Percentiles rank a stretch among this genome's conserved stretches.
Evolutionary conservation across 768 basidiomycete species (phyloP).

Genomic region (Suillus discolor): DNA sequence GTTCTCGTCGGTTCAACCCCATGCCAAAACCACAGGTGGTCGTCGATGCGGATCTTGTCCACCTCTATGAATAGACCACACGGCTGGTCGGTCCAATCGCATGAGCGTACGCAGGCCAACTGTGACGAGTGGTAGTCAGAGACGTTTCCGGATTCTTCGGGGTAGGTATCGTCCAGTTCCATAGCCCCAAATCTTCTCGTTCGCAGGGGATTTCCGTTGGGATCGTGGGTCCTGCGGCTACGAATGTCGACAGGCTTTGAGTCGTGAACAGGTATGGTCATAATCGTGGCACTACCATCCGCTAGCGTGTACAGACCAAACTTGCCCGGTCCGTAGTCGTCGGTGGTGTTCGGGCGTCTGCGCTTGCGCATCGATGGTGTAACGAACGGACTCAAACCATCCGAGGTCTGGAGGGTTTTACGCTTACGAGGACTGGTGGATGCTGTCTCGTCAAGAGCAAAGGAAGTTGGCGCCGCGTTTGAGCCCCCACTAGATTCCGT

Average conservation of each 20-base stretch:
- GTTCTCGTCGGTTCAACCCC: background rate
- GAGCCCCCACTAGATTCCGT: too few relatives aligned
- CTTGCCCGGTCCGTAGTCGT: too few relatives aligned
- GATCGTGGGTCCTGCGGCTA: background rate
- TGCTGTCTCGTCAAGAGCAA: too few relatives aligned
- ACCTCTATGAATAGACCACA: background rate
- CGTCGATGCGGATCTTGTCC: background rate
- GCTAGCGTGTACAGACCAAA: background rate
- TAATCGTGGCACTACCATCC: background rate
- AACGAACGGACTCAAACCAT: too few relatives aligned
- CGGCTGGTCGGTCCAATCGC: background rate
- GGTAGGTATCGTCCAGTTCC: background rate
- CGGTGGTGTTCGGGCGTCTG: background rate
- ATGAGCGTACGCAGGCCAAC: background rate
- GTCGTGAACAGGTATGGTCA: background rate
- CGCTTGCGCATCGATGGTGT: background rate
- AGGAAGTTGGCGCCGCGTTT: too few relatives aligned
- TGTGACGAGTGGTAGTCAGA: background rate
- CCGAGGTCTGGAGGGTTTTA: background rate
- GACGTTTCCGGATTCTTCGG: background rate
- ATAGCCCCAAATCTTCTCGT: background rate
- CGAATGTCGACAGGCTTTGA: background rate
- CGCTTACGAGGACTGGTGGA: background rate
- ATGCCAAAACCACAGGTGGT: background rate
- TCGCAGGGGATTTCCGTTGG: background rate